Percentiles rank a stretch among this genome's conserved stretches.
Evolutionary conservation across 2,329 filamentous ascomycete genomes (phyloP).

Genomic region (Hymenoscyphus albidus): DNA sequence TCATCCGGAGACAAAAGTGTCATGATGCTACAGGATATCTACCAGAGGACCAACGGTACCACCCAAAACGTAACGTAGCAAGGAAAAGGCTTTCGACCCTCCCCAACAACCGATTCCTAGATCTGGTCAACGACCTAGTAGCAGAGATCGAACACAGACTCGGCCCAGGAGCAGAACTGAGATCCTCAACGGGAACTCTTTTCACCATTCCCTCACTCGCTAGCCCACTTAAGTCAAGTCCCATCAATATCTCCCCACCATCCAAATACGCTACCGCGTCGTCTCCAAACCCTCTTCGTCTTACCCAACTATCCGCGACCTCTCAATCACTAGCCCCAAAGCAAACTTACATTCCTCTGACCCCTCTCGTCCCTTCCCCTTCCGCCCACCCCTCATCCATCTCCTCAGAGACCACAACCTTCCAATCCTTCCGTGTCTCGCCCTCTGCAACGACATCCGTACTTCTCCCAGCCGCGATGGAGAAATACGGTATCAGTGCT

Average conservation of each 20-base stretch:
- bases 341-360: neutral
- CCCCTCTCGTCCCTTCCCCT: neutral
- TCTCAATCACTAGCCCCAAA: neutral
- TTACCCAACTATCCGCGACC: neutral
- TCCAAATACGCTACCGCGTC: too few relatives aligned
- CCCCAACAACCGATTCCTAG: conserved; percentile 14
- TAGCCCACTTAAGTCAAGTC: neutral
- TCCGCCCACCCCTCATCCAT: neutral
- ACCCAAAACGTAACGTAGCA: conserved; percentile 21
- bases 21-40: conserved; percentile 21
- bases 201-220: neutral
- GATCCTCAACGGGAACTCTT: neutral
- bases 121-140: conserved; percentile 20
- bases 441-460: conserved; percentile 96
- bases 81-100: conserved; percentile 19
- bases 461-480: conserved; percentile 85
- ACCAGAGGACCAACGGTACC: conserved; percentile 7
- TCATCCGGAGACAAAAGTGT: conserved; percentile 20
- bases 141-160: conserved; percentile 20
- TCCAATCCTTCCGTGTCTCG: conserved; percentile 77
- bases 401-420: conserved; percentile 49
- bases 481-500: conserved; percentile 94
- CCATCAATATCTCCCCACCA: neutral
- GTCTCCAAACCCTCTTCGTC: neutral
- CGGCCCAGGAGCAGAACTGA: neutral